Percentiles rank a stretch among this genome's conserved stretches.
Evolutionary conservation across 768 basidiomycete genomes (phyloP).

Genomic region (Pleurotus sapidus): DNA sequence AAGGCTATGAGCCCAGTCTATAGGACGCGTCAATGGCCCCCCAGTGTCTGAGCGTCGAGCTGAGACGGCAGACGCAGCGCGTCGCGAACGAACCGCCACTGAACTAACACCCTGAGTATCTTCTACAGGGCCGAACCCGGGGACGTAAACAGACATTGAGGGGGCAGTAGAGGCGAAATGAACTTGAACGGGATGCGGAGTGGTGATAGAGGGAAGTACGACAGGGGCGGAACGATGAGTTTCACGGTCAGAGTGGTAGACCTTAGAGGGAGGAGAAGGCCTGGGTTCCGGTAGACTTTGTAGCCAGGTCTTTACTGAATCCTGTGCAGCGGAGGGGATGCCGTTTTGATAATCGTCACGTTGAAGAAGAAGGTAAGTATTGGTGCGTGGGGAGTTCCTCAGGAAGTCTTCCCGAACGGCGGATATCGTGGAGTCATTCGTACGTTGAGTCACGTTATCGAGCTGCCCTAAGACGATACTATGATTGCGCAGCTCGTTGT

Average conservation of each 20-base stretch:
- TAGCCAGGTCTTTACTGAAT: background rate
- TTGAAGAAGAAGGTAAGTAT: background rate
- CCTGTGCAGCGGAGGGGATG: background rate
- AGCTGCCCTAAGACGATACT: background rate
- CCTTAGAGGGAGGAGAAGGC: background rate
- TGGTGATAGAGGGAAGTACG: background rate
- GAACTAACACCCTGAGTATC: background rate
- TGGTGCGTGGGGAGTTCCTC: background rate
- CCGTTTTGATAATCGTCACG: background rate
- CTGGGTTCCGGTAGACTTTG: background rate
- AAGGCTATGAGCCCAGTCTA: background rate
- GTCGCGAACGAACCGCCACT: background rate
- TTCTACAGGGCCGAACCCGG: background rate
- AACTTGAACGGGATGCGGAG: background rate
- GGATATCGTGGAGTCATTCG: background rate
- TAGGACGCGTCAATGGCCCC: background rate
- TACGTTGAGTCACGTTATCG: background rate
- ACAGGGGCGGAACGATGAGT: background rate
- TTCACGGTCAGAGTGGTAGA: background rate
- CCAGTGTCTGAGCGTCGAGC: background rate
- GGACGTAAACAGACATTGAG: background rate
- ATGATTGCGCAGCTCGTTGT: background rate
- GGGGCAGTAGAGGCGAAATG: background rate
- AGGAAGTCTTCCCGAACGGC: background rate
- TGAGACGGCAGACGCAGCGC: background rate